phyloP scores from a whole-genome alignment of 768 basidiomycete genomes.

The Kwoniella bestiolae region DNA sequence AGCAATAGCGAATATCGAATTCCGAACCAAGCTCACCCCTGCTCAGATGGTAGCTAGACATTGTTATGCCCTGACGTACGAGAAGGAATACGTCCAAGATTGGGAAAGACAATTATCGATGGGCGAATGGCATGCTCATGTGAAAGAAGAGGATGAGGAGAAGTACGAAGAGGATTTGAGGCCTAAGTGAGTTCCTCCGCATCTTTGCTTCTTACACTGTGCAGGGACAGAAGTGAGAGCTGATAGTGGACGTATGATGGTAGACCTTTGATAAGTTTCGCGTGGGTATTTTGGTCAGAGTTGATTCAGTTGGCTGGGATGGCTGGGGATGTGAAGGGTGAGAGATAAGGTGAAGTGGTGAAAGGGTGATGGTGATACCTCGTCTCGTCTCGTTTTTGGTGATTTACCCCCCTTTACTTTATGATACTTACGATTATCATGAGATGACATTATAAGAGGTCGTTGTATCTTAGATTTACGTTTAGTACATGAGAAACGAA shows the following conservation, averaged over 20 bases:
- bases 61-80: constrained; percentile 54
- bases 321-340: not conserved
- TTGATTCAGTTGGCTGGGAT: constrained; percentile 38
- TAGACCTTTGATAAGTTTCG: constrained; percentile 50
- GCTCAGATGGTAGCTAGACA: constrained; percentile 49
- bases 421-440: too few relatives aligned
- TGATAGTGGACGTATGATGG: not conserved
- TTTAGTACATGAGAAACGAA: too few relatives aligned
- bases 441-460: too few relatives aligned
- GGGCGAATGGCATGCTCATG: constrained; percentile 26
- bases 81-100: constrained; percentile 39
- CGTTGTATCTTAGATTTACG: too few relatives aligned
- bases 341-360: not conserved
- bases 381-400: not conserved
- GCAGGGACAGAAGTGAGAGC: too few relatives aligned
- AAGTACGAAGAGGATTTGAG: constrained; percentile 30
- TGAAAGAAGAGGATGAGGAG: constrained; percentile 14
- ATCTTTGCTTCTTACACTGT: too few relatives aligned
- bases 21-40: constrained; percentile 31
- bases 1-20: constrained; percentile 22
- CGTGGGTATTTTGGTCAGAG: constrained; percentile 53
- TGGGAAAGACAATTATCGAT: constrained; percentile 28
- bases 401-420: too few relatives aligned
- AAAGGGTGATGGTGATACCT: not conserved
- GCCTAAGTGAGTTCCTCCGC: constrained; percentile 31